Conservation (phyloP, 805 yeast species). For the Pichia occidentalis region DNA sequence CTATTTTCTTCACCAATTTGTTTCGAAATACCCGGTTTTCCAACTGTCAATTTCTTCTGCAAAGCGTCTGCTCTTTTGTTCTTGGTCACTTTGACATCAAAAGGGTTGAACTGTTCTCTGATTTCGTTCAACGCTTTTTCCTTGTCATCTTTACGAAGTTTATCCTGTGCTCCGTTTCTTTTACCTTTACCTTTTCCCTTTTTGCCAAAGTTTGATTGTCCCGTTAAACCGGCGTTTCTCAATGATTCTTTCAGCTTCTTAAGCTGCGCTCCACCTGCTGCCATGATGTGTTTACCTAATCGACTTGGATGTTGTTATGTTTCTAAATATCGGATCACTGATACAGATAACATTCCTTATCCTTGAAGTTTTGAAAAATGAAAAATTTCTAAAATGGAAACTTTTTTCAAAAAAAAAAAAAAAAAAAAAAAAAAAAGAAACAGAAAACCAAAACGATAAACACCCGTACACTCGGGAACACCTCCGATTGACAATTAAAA, state of each 20-base stretch:
- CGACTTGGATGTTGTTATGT: too few species aligned
- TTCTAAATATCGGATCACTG: too few species aligned
- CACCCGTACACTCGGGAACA: neutral
- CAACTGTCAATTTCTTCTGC: constrained; percentile 45
- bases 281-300: too few species aligned
- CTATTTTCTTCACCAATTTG: constrained; percentile 64
- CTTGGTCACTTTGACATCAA: constrained; percentile 69
- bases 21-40: constrained; percentile 63
- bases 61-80: constrained; percentile 49
- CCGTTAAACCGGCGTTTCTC: constrained; percentile 76
- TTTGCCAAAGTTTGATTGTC: constrained; percentile 55
- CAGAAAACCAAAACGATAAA: neutral
- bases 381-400: neutral
- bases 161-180: constrained; percentile 48
- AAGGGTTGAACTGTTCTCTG: constrained; percentile 83
- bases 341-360: neutral
- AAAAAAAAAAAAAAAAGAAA: neutral
- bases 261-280: constrained; percentile 63
- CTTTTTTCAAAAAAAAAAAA: neutral
- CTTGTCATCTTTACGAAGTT: constrained; percentile 64
- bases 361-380: neutral
- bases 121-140: constrained; percentile 50
- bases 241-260: constrained; percentile 74
- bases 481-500: too few species aligned
- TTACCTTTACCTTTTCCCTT: constrained; percentile 48